phyloP scores from a whole-genome alignment of 2,329 filamentous ascomycete species.

The Magnaporthiopsis incrustans region DNA sequence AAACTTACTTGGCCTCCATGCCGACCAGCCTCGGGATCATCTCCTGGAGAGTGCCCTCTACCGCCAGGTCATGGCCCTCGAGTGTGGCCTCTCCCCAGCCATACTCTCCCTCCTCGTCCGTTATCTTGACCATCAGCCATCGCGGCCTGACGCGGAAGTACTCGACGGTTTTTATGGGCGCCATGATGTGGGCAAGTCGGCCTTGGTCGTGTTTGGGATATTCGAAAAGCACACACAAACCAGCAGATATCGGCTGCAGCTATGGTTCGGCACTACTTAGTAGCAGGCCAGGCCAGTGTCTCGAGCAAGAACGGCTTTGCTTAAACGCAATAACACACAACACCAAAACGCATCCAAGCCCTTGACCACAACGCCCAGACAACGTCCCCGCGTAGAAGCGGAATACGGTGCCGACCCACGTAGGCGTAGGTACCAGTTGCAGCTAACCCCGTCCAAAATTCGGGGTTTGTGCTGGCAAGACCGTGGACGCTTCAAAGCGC shows the following conservation, averaged over 20 bases:
- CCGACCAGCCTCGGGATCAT: constrained; percentile 49
- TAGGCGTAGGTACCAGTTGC: not conserved
- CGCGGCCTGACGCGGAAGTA: constrained; percentile 60
- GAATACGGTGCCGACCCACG: not conserved
- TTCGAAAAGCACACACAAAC: not conserved
- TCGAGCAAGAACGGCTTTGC: not conserved
- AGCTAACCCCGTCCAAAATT: no score
- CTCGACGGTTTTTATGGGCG: constrained; percentile 48
- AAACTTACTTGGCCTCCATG: constrained; percentile 51
- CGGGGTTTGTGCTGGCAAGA: not conserved
- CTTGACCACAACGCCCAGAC: not conserved
- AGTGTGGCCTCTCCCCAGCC: constrained; percentile 62
- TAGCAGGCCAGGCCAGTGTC: not conserved
- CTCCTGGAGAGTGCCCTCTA: constrained; percentile 57
- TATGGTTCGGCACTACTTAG: not conserved
- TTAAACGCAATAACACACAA: not conserved
- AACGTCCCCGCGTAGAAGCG: no score
- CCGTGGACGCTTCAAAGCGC: not conserved
- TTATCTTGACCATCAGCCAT: constrained; percentile 63
- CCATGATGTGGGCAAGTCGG: constrained; percentile 10
- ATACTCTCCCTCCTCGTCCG: constrained; percentile 46
- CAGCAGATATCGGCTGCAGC: not conserved
- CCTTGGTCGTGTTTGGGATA: not conserved
- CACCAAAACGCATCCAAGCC: not conserved
- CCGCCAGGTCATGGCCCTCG: constrained; percentile 57